Conservation (phyloP, 2,329 filamentous ascomycete genomes). For the Alternaria conjuncta region DNA sequence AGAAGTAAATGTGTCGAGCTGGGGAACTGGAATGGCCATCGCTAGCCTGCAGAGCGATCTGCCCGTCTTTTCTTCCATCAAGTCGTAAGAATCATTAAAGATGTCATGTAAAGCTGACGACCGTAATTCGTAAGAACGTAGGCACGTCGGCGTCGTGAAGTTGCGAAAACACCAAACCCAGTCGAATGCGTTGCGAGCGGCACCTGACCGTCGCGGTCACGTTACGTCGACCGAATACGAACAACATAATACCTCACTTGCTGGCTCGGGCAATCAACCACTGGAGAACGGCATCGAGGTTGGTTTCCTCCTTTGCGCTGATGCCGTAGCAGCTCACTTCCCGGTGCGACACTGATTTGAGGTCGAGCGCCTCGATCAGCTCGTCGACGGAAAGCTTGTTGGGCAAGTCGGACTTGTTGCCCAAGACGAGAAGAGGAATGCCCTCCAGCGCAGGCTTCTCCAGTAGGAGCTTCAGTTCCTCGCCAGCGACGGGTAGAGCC, state of each 20-base stretch:
- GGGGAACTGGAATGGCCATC: conserved; percentile 55
- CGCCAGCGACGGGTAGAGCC: conserved; percentile 81
- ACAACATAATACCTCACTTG: conserved; percentile 37
- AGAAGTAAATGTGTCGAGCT: conserved; percentile 37
- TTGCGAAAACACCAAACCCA: conserved; percentile 28
- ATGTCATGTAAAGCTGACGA: conserved; percentile 51
- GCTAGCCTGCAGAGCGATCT: conserved; percentile 54
- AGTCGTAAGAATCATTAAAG: conserved; percentile 61
- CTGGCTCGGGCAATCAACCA: conserved; percentile 91
- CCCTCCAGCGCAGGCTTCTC: conserved; percentile 82
- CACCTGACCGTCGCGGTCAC: conserved; percentile 37
- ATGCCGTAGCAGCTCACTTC: conserved; percentile 99
- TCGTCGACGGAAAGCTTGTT: conserved; percentile 92
- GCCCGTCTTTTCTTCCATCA: conserved; percentile 59
- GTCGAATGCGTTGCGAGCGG: conserved; percentile 24
- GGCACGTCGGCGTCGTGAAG: conserved; percentile 45
- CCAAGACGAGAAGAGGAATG: conserved; percentile 91
- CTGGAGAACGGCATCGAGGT: conserved; percentile 93
- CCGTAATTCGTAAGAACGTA: conserved; percentile 44
- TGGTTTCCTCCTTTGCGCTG: conserved; percentile 98
- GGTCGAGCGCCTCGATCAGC: conserved; percentile 88
- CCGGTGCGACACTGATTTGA: conserved; percentile 86
- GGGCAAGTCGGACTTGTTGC: conserved; percentile 96
- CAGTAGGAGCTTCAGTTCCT: conserved; percentile 90
- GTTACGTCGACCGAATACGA: conserved; percentile 24